Percentiles rank a stretch among this genome's conserved stretches.
Conservation (phyloP, 208 protist species). For the Leishmania mexicana region DNA sequence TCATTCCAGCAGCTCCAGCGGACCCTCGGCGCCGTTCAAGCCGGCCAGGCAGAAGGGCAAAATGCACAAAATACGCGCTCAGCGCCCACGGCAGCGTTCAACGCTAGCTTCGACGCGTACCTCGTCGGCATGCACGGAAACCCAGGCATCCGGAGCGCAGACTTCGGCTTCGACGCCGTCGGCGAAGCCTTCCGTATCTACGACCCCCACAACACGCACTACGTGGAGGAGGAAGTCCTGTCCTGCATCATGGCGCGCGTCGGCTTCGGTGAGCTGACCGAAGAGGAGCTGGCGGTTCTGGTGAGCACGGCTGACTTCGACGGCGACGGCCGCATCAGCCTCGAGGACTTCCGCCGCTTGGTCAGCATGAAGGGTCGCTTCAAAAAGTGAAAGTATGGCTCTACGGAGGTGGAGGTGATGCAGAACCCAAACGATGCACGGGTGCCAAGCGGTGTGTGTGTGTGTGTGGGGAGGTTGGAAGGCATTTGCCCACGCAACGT, state of each 20-base stretch:
- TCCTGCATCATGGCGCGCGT: constrained; percentile 85
- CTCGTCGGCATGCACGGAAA: constrained; percentile 7
- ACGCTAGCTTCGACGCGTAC: constrained; percentile 12
- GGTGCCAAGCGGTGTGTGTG: not conserved
- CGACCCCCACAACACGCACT: constrained; percentile 86
- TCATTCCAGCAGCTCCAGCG: constrained; percentile 57
- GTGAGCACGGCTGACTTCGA: constrained; percentile 94
- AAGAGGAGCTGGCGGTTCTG: constrained; percentile 86
- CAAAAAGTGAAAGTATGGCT: constrained; percentile 16
- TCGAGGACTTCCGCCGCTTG: constrained; percentile 91
- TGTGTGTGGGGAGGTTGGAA: not conserved
- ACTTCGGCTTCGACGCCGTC: constrained; percentile 73
- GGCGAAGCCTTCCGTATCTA: constrained; percentile 91
- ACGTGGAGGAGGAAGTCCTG: constrained; percentile 82
- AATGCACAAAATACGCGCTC: not conserved
- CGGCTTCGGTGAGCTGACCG: constrained; percentile 82
- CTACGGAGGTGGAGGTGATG: not conserved
- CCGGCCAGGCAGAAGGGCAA: not conserved
- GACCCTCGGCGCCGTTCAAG: not conserved
- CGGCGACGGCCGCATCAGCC: constrained; percentile 89
- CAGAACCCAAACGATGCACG: not conserved
- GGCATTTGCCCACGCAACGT: not conserved
- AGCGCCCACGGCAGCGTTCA: constrained; percentile 9
- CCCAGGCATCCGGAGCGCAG: not conserved
- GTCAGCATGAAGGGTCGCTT: constrained; percentile 75